phyloP scores from a whole-genome alignment of 176 grass and related monocot species.

The Calamus simplicifolius region DNA sequence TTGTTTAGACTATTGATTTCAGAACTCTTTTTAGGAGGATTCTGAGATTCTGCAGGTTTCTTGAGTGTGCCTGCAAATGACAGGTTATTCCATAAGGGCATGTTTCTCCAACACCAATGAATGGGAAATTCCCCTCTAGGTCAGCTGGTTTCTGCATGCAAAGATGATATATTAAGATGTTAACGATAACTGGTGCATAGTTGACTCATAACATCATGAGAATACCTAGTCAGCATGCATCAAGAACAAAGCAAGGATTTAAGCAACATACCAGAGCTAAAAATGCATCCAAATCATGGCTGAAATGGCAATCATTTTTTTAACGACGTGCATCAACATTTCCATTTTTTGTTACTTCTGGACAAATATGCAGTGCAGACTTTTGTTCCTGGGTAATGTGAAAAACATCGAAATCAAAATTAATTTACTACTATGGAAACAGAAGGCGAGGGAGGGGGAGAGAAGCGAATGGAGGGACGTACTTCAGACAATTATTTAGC shows the following conservation, averaged over 20 bases:
- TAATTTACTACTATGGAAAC: no score
- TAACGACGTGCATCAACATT: conserved; percentile 60
- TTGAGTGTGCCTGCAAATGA: conserved; percentile 57
- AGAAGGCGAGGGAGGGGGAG: no score
- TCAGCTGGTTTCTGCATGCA: conserved; percentile 72
- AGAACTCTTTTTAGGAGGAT: conserved; percentile 19
- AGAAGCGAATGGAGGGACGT: no score
- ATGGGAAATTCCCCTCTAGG: conserved; percentile 75
- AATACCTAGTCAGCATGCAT: no score
- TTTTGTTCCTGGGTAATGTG: conserved; percentile 48
- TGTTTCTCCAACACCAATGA: conserved; percentile 29
- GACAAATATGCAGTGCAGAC: conserved; percentile 62
- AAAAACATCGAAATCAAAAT: no score
- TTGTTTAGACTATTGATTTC: conserved; percentile 77
- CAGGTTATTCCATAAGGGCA: conserved; percentile 87
- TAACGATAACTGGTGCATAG: no score
- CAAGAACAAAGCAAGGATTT: no score
- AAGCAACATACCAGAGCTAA: conserved; percentile 54
- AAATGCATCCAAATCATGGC: conserved; percentile 76
- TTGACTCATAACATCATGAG: no score
- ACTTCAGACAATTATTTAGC: no score
- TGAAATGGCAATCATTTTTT: conserved; percentile 66
- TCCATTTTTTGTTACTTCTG: conserved; percentile 59
- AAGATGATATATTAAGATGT: not conserved
- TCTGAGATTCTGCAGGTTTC: conserved; percentile 24